Percentiles rank a stretch among this genome's conserved stretches.
Conservation (phyloP, 176 grass and related monocot species). For the Oryza brachyantha region DNA sequence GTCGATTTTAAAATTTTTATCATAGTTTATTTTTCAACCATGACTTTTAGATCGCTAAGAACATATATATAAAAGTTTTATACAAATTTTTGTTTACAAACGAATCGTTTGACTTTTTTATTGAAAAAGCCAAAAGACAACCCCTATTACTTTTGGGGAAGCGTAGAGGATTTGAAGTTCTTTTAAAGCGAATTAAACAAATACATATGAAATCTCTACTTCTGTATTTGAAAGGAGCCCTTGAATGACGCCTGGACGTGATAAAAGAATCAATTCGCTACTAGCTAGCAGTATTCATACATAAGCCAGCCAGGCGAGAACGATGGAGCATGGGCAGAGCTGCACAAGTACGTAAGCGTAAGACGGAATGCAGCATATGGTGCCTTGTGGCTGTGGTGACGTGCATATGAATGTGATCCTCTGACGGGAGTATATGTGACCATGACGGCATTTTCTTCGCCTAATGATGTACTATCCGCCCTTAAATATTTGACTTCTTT, state of each 20-base stretch:
- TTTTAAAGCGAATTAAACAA: background rate
- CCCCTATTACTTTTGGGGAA: too few relatives aligned
- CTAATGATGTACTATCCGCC: too few relatives aligned
- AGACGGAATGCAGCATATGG: background rate
- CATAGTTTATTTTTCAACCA: too few relatives aligned
- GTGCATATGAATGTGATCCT: background rate
- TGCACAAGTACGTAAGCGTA: background rate
- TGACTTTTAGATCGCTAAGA: too few relatives aligned
- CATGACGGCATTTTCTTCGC: background rate
- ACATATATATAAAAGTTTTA: too few relatives aligned
- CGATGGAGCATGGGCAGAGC: background rate
- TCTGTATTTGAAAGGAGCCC: background rate
- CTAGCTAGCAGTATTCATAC: background rate
- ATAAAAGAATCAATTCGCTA: background rate
- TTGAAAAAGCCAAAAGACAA: too few relatives aligned
- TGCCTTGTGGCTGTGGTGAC: background rate
- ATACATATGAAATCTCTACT: background rate
- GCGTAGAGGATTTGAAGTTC: background rate
- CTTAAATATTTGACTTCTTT: too few relatives aligned
- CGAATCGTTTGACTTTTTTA: too few relatives aligned
- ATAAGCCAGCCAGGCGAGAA: background rate
- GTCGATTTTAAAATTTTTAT: too few relatives aligned
- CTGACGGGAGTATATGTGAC: background rate
- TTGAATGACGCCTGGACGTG: background rate
- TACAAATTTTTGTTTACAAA: too few relatives aligned